Base-by-base conservation (phyloP, 78 protist genomes). In the Speleostelium caveatum region DNA sequence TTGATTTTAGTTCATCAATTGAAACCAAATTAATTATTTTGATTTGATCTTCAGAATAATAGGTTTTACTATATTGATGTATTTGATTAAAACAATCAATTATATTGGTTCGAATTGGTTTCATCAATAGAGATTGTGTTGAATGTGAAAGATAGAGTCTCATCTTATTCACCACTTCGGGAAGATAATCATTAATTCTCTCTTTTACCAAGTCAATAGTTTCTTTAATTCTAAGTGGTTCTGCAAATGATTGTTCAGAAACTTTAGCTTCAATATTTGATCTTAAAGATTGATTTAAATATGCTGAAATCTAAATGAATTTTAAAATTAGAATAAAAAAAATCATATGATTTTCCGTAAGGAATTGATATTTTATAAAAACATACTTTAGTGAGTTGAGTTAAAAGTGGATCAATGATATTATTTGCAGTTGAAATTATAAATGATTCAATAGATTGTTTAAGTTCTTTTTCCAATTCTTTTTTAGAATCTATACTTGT, bases 401-500 rank as follows among this genome's bases (percentile, higher is more conserved):
- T 35, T 60, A 88, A 58, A 5, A 88, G 59, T 35, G 75, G 94
- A 53, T 88, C 94, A 28, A 88, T 71, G 22, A 58, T 67, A 30
- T 41, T 26, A 17, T 78, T 67, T 21, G 86, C 77, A 12, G 77
- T 74, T 56, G 93, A 67, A n/a, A 87, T n/a, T 32, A 87, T 87
- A 51, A 87, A 87, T 30, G 93, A 75, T 36, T 87, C 93, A 2
- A 87, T 87, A 0, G 78, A 42, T 24, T 33, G 61, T 69, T 87
- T 87, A 42, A 87, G 59, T 75, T 76, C 93, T 71, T 87, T 87
- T 60, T 87, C 94, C 33, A 88, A 63, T 61, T 88, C 94, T 73
- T 88, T 88, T 72, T 88, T 88, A 4, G 94, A 74, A 41, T 88
- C 94, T 17, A 78, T 88, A 26, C 79, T 75, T 17, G 78, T 71